phyloP scores from a whole-genome alignment of 1,284 basidiomycete genomes.

The Exobasidium cylindrosporum region DNA sequence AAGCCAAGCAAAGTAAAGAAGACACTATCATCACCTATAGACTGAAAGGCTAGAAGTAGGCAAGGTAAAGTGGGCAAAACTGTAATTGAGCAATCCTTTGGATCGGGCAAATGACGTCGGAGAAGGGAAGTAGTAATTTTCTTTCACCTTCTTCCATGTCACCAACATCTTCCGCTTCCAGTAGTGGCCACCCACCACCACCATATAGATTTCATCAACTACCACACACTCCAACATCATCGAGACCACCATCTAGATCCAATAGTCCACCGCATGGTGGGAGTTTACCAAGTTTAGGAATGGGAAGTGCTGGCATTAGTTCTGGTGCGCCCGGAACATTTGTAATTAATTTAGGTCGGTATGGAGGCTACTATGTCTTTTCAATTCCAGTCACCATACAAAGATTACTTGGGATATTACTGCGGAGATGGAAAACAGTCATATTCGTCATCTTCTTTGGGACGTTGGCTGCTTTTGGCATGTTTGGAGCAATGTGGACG shows the following conservation, averaged over 20 bases:
- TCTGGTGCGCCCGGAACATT: slow-evolving; percentile 36
- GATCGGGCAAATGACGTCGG: slow-evolving; percentile 14
- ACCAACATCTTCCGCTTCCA: slow-evolving; percentile 9
- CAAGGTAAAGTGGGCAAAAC: too few relatives aligned
- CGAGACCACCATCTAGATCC: slow-evolving; percentile 35
- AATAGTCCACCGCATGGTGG: slow-evolving; percentile 44
- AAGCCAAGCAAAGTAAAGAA: too few relatives aligned
- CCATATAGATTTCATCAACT: slow-evolving; percentile 47
- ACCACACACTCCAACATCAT: slow-evolving; percentile 39
- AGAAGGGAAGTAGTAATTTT: slow-evolving; percentile 10
- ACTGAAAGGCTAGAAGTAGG: too few relatives aligned
- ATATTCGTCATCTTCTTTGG: slow-evolving; percentile 41
- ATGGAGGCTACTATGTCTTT: slow-evolving; percentile 45
- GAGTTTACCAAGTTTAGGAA: slow-evolving; percentile 27
- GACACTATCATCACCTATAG: too few relatives aligned
- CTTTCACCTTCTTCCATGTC: slow-evolving; percentile 12
- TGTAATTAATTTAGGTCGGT: slow-evolving; percentile 42
- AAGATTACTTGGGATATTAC: slow-evolving; percentile 29
- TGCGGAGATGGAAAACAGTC: slow-evolving; percentile 51
- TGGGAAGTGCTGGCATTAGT: not conserved
- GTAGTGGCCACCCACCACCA: slow-evolving; percentile 27
- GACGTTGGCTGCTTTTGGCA: slow-evolving; percentile 37
- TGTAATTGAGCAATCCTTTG: too few relatives aligned
- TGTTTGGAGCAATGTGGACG: slow-evolving; percentile 51
- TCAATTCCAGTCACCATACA: slow-evolving; percentile 34